A percentile compares a stretch with the other conserved stretches of the same genome.
Evolutionary conservation across 1,284 basidiomycete genomes (phyloP).

Genomic region (Phlebopus sp.): DNA sequence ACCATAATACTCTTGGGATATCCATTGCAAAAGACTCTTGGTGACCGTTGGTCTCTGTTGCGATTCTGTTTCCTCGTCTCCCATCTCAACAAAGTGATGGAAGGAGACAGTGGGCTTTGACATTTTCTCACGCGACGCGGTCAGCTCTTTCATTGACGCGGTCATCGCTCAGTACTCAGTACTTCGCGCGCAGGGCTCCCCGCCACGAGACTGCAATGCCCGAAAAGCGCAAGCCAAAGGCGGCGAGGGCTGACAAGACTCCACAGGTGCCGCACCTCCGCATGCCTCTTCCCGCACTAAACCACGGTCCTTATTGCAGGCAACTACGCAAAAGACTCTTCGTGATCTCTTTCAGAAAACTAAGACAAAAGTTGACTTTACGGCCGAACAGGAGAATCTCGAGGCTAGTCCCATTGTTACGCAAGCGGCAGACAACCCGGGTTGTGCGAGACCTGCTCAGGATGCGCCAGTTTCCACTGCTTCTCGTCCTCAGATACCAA

Average conservation of each 20-base stretch:
- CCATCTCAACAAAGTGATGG: background rate
- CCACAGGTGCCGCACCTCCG: slow-evolving; percentile 16
- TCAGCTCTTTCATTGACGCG: slow-evolving; percentile 6
- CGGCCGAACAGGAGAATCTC: slow-evolving; percentile 2
- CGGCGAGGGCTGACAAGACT: slow-evolving; percentile 7
- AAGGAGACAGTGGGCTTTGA: slow-evolving; percentile 14
- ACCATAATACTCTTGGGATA: slow-evolving; percentile 58
- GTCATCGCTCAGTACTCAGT: background rate
- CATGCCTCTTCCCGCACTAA: background rate
- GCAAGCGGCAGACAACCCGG: background rate
- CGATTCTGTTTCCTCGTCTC: slow-evolving; percentile 5
- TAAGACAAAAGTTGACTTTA: background rate
- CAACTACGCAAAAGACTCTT: slow-evolving; percentile 25
- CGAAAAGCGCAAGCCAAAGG: slow-evolving; percentile 24
- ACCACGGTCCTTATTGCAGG: slow-evolving; percentile 15
- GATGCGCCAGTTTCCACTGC: slow-evolving; percentile 1
- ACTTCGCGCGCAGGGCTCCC: too few species aligned
- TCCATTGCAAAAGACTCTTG: slow-evolving; percentile 37
- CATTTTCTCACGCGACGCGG: slow-evolving; percentile 28
- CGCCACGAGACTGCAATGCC: slow-evolving; percentile 16
- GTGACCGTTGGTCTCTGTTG: slow-evolving; percentile 13
- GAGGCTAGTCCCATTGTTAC: too few species aligned
- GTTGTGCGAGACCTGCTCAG: background rate
- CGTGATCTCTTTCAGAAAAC: slow-evolving; percentile 24
- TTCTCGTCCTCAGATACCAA: slow-evolving; percentile 1